Percentiles rank a stretch among this genome's conserved stretches.
Evolutionary conservation across 116 monocot genomes (phyloP).

Genomic region (Zostera marina): DNA sequence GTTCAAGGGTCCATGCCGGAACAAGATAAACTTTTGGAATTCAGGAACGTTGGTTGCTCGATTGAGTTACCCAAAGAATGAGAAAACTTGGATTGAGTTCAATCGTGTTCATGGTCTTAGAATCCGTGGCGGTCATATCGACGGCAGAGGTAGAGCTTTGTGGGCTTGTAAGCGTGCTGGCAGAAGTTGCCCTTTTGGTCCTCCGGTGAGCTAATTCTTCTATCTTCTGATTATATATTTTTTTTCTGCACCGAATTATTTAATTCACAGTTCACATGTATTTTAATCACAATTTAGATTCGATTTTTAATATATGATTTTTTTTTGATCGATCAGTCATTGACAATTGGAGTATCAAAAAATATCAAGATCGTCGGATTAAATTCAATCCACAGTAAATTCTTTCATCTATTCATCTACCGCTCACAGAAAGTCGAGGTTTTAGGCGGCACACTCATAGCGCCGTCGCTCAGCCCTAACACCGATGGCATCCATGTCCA

Average conservation of each 20-base stretch:
- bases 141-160: conserved; percentile 24
- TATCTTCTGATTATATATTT: neutral
- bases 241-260: neutral
- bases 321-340: neutral
- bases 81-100: conserved; percentile 29
- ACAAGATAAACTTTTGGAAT: conserved; percentile 14
- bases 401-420: conserved; percentile 11
- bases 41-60: conserved; percentile 27
- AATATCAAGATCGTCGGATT: neutral
- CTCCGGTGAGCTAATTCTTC: conserved; percentile 9
- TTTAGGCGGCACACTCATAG: too few species aligned
- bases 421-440: too few species aligned
- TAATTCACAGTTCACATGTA: neutral
- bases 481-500: conserved; percentile 45
- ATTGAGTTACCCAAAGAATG: neutral
- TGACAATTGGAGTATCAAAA: too few species aligned
- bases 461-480: conserved; percentile 32
- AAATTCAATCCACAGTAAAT: conserved; percentile 4
- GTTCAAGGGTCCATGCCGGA: conserved; percentile 40
- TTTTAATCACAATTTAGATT: neutral
- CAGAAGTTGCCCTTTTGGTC: conserved; percentile 3
- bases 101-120: conserved; percentile 22
- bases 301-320: neutral
- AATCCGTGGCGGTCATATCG: conserved; percentile 32
- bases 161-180: conserved; percentile 32